Evolutionary conservation across 2,329 filamentous ascomycete genomes (phyloP), one percentile per base, ranked within the genome.

Genomic region (Aspergillus terreus): DNA sequence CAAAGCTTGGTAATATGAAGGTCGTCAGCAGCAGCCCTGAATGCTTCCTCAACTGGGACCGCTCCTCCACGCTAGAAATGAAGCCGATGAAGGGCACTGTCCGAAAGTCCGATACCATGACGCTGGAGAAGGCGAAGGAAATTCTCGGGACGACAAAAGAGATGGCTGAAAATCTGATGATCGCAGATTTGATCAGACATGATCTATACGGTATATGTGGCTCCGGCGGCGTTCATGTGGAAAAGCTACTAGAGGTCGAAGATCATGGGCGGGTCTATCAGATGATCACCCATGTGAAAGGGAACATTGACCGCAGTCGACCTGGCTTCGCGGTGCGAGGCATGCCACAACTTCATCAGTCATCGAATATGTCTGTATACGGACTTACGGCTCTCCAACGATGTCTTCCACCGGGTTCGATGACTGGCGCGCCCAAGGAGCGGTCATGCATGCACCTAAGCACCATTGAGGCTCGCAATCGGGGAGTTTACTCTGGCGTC

Each of bases 11-110:
- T 2, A 70, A 74, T 30, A 81, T 82, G 3, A 91, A 89, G 1
- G 79, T 97, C 27, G 77, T 95, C 42, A 88, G 87, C 69, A 88
- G 86, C 62, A 95, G 90, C 4, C 92, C 92, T 0, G 92, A 97
- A 72, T 87, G 92, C 2, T 97, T 96, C 66, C 81, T 97, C 14
- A 83, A 82, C 50, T 88, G 83, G 82, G 76, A 79, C 38, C 75
- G 79, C 38, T 58, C 64, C 11, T 71, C 70, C 1, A 69, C 65
- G 4, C 60, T 76, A 2, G 71, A 76, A 55, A 94, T 96, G 79
- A 84, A 92, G 6, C 92, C 92, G 0, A 97, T 97, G 83, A 97
- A 97, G 75, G 92, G 92, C 44, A 97, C 92, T 0, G 90, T 96
- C n/a, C 85, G 85, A 61, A 95, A 95, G 62, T 82, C 81, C 0